Evolutionary conservation across 2,329 filamentous ascomycete genomes (phyloP), one percentile per base, ranked within the genome.

Genomic region (Exophiala sideris): DNA sequence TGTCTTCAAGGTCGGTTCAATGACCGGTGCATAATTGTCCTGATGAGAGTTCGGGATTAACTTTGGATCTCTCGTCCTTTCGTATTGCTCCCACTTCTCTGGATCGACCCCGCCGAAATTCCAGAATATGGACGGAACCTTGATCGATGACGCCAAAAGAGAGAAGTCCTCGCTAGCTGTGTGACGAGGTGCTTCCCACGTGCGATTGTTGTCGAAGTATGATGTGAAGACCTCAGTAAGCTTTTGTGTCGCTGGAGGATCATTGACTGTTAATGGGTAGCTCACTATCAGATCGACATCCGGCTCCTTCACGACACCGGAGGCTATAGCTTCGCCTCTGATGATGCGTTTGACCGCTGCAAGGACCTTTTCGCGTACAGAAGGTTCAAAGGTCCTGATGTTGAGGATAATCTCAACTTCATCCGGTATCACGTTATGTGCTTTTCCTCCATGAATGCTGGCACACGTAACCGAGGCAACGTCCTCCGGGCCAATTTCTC

Each of bases 391-490:
- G 9, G 76, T 72, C 20, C 82, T 73, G 2, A 83, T 73, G 62
- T 85, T 77, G 35, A 85, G 63, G 5, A 76, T 77, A 3, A 85
- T 70, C 44, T 76, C 71, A 0, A 80, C 82, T 10, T 72, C 64
- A 48, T 80, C 78, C 0, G 78, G 71, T 48, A 85, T 83, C 46
- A 85, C 76, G 62, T 84, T 85, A 63, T 83, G 81, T 1, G 78
- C 75, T 56, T 81, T 75, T 2, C 82, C 82, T 0, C 78, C 80
- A 57, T 82, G 76, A 14, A 85, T 67, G 48, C 73, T 75, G 5
- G 78, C 80, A 7, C 83, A 79, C 0, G 81, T 84, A 6, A 85
- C 71, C 9, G 84, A 81, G 7, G 75, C 79, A 12, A 76, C 68
- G 52, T 84, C 80, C 24, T 71, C 54, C 44, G 80, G 75, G 53